Conservation (phyloP, 176 grass and related monocot genomes). For the Zoysia pacifica region DNA sequence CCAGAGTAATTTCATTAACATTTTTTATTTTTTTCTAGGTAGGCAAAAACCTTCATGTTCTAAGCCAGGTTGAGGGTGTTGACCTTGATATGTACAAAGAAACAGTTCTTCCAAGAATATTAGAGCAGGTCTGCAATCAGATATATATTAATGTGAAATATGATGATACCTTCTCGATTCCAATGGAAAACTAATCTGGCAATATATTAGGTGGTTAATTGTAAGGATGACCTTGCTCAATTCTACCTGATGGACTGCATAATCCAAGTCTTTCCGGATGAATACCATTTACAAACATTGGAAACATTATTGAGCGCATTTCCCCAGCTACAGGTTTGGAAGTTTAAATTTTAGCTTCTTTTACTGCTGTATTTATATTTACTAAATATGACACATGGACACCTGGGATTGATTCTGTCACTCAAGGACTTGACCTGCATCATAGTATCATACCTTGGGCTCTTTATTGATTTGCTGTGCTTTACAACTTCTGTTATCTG, state of each 20-base stretch:
- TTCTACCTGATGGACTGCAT: conserved; percentile 99
- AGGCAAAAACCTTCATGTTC: conserved; percentile 97
- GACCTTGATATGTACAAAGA: conserved; percentile 99
- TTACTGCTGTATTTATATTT: conserved; percentile 3
- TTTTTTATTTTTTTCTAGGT: conserved; percentile 55
- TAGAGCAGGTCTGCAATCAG: conserved; percentile 78
- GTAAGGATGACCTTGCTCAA: conserved; percentile 95
- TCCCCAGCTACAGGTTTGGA: conserved; percentile 88
- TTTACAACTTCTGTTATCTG: conserved; percentile 7
- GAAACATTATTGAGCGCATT: conserved; percentile 96
- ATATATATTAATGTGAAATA: conserved; percentile 22
- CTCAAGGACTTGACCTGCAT: conserved; percentile 5
- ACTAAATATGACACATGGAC: neutral
- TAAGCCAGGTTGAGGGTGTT: conserved; percentile 95
- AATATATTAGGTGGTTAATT: conserved; percentile 90
- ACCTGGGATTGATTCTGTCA: neutral
- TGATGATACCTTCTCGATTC: conserved; percentile 22
- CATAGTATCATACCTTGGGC: neutral
- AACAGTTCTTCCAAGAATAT: conserved; percentile 94
- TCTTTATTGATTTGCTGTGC: conserved; percentile 5
- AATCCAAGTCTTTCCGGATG: conserved; percentile 98
- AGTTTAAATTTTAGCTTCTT: conserved; percentile 25
- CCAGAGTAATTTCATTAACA: conserved; percentile 34
- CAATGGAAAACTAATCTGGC: conserved; percentile 37
- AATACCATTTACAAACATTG: conserved; percentile 97